Conservation (phyloP, 2,329 filamentous ascomycete genomes). For the Elsinoe australis region DNA sequence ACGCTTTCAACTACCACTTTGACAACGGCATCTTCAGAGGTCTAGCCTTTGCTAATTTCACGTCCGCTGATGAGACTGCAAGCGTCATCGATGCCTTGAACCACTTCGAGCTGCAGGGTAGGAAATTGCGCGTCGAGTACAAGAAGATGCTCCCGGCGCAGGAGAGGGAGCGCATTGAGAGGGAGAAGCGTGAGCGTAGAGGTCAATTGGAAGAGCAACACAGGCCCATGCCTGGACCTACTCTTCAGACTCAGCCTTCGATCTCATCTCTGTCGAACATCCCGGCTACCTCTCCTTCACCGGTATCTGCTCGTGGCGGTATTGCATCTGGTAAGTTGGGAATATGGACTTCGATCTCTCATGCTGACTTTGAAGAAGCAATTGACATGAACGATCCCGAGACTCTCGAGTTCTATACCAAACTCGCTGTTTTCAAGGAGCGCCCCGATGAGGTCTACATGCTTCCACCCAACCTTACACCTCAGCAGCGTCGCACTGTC, state of each 20-base stretch:
- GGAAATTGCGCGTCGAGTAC: conserved; percentile 93
- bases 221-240: conserved; percentile 56
- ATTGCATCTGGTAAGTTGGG: conserved; percentile 40
- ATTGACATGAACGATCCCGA: conserved; percentile 87
- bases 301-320: conserved; percentile 52
- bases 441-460: conserved; percentile 75
- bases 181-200: conserved; percentile 91
- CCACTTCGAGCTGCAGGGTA: conserved; percentile 87
- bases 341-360: conserved; percentile 19
- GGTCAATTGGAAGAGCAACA: conserved; percentile 97
- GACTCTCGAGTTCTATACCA: conserved; percentile 80
- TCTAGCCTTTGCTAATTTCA: conserved; percentile 96
- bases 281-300: conserved; percentile 58
- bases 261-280: conserved; percentile 66
- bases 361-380: conserved; percentile 39
- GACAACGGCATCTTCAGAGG: conserved; percentile 96
- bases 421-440: conserved; percentile 81
- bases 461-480: conserved; percentile 63
- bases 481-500: conserved; percentile 78
- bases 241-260: conserved; percentile 76
- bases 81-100: conserved; percentile 91
- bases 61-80: conserved; percentile 86
- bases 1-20: conserved; percentile 99
- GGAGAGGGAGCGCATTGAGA: conserved; percentile 89
- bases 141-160: conserved; percentile 98